Conservation (phyloP, 192 early-diverging fungal genomes). For the Glomus cerebriforme region DNA sequence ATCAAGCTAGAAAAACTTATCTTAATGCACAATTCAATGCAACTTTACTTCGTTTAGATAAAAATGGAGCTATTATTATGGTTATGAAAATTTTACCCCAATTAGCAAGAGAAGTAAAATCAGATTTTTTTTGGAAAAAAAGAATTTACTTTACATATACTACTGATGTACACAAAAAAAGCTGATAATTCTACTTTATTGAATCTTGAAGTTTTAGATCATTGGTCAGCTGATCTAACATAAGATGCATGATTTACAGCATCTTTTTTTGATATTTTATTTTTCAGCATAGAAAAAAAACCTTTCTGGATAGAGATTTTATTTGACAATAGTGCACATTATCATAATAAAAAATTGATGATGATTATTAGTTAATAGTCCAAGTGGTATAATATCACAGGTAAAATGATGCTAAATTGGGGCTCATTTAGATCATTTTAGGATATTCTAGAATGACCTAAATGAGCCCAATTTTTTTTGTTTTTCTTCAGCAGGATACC, state of each 20-base stretch:
- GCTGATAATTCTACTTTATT: not conserved
- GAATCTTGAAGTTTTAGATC: not conserved
- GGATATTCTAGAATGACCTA: too few relatives aligned
- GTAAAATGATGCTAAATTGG: too few relatives aligned
- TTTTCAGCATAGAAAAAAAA: not conserved
- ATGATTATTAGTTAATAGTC: too few relatives aligned
- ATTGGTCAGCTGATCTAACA: not conserved
- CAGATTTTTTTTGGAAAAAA: conserved; percentile 2
- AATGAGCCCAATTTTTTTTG: too few relatives aligned
- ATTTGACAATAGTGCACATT: too few relatives aligned
- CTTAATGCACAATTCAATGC: conserved; percentile 4
- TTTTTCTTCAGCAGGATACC: too few relatives aligned
- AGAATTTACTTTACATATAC: not conserved
- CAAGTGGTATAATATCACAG: too few relatives aligned
- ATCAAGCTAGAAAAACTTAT: not conserved
- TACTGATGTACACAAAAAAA: not conserved
- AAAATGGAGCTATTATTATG: not conserved
- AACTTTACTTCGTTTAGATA: not conserved
- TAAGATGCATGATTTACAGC: not conserved
- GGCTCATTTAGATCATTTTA: too few relatives aligned
- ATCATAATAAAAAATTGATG: too few relatives aligned
- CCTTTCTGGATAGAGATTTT: not conserved
- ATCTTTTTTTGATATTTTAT: not conserved
- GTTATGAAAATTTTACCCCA: conserved; percentile 3
- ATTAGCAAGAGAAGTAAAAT: not conserved